Percentiles rank a stretch among this genome's conserved stretches.
Evolutionary conservation across 1,139 yeast genomes (phyloP).

Genomic region (Geotrichum restrictum): DNA sequence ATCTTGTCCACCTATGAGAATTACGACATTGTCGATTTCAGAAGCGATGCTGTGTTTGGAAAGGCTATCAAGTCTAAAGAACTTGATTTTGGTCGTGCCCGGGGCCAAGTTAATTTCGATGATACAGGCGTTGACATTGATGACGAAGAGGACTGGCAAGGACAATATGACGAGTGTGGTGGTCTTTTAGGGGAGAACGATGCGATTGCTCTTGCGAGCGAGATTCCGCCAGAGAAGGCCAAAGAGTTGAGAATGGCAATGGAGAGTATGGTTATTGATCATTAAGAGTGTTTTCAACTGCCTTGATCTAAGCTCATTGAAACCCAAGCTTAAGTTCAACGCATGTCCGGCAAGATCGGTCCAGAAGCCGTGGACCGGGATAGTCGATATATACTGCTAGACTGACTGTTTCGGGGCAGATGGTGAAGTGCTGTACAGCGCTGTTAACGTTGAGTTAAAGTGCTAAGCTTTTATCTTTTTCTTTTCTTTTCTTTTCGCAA

Average conservation of each 20-base stretch:
- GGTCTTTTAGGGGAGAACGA: constrained; percentile 1
- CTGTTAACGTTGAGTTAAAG: no score
- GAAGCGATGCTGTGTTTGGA: constrained; percentile 23
- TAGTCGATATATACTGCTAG: no score
- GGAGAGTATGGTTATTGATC: constrained; percentile 30
- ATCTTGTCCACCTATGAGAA: constrained; percentile 29
- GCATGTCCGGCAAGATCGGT: no score
- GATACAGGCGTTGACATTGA: not conserved
- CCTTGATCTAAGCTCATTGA: no score
- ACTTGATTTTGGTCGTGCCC: constrained; percentile 31
- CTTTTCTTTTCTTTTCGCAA: no score
- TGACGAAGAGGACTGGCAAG: not conserved
- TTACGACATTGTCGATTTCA: constrained; percentile 9
- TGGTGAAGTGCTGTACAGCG: no score
- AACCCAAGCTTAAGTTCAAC: no score
- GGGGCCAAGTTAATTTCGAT: constrained; percentile 29
- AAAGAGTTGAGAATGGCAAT: constrained; percentile 33
- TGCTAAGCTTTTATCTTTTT: no score
- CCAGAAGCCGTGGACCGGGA: no score
- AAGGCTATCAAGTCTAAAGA: constrained; percentile 20
- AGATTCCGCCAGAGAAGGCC: constrained; percentile 18
- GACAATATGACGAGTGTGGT: not conserved
- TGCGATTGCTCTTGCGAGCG: not conserved
- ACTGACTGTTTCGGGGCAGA: no score
- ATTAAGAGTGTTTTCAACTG: not conserved